A percentile compares a stretch with the other conserved stretches of the same genome.
phyloP scores from a whole-genome alignment of 177 flowering plant genomes.

The Telopea speciosissima region DNA sequence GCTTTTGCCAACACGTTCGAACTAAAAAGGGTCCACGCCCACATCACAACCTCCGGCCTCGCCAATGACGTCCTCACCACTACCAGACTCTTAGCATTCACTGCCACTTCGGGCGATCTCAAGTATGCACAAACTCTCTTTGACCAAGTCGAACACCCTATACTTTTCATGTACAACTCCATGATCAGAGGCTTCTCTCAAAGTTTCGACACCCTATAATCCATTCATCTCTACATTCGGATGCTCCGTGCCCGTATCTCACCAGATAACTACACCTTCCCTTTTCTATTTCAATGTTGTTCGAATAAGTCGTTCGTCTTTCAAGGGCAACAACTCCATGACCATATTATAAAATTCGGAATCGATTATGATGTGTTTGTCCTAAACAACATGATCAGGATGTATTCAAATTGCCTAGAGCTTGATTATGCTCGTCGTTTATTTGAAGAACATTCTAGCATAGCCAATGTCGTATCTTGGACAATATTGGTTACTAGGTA shows the following conservation, averaged over 20 bases:
- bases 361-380: too few relatives aligned
- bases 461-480: conserved; percentile 30
- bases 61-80: conserved; percentile 12
- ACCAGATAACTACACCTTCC: conserved; percentile 26
- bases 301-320: neutral
- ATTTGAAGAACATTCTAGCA: conserved; percentile 12
- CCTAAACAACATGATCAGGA: conserved; percentile 5
- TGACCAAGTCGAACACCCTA: conserved; percentile 11
- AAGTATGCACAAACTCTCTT: conserved; percentile 18
- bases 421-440: conserved; percentile 14
- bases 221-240: conserved; percentile 9
- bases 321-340: conserved; percentile 16
- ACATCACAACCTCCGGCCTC: too few relatives aligned
- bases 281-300: conserved; percentile 22
- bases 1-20: conserved; percentile 10
- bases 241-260: conserved; percentile 7
- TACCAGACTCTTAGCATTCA: conserved; percentile 21
- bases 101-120: conserved; percentile 19
- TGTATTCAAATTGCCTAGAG: conserved; percentile 17
- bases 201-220: conserved; percentile 9
- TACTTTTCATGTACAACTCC: neutral
- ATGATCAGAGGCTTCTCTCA: conserved; percentile 23
- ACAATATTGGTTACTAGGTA: conserved; percentile 26
- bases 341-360: conserved; percentile 14
- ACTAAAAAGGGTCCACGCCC: conserved; percentile 5